Conservation (phyloP, 352 stramenopile species). For the Peronospora belbahrii region DNA sequence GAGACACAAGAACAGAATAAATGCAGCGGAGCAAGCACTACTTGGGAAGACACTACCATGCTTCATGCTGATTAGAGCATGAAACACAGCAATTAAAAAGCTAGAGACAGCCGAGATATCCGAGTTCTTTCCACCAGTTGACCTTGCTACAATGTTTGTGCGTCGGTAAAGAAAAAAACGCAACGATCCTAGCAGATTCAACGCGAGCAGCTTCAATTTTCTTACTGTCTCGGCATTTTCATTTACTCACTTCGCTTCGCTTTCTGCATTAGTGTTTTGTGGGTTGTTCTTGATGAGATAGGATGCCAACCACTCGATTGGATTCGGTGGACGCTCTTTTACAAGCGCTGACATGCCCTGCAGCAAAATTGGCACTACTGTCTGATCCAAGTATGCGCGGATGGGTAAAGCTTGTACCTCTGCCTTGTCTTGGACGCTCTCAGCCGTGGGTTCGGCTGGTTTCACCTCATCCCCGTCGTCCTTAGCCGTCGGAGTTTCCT, state of each 20-base stretch:
- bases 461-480: conserved; percentile 36
- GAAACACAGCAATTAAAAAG: too few species aligned
- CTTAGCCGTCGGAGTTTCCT: conserved; percentile 23
- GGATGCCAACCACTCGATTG: conserved; percentile 93
- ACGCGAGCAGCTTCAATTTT: neutral
- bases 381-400: conserved; percentile 96
- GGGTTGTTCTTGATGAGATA: conserved; percentile 97
- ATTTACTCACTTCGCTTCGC: conserved; percentile 53
- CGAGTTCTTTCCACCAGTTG: neutral
- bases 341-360: conserved; percentile 97
- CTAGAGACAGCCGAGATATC: too few species aligned
- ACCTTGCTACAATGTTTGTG: conserved; percentile 8
- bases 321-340: conserved; percentile 94
- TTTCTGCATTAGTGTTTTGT: conserved; percentile 51
- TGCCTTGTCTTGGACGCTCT: conserved; percentile 82
- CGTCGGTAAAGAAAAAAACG: conserved; percentile 15
- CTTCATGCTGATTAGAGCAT: too few species aligned
- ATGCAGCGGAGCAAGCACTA: conserved; percentile 1
- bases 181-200: conserved; percentile 17
- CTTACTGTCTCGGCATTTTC: neutral
- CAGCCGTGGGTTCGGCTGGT: conserved; percentile 58
- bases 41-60: conserved; percentile 6
- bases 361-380: conserved; percentile 96
- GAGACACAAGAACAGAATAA: neutral
- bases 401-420: conserved; percentile 92